phyloP scores from a whole-genome alignment of 1,139 yeast species.

The Arxiozyma bovina region DNA sequence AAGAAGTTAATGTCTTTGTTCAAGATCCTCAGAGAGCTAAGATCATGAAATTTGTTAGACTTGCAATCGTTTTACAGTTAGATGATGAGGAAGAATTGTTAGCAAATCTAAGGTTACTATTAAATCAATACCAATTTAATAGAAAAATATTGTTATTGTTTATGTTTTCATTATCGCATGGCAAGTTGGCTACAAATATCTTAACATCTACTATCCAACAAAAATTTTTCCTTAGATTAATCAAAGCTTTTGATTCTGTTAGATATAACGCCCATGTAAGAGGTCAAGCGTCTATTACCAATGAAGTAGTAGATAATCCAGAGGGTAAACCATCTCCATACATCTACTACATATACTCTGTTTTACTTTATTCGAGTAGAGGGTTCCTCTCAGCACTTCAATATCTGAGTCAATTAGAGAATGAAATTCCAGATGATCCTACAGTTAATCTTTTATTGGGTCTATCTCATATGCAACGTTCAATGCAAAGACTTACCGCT shows the following conservation, averaged over 20 bases:
- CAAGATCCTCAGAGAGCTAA: conserved; percentile 51
- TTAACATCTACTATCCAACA: conserved; percentile 78
- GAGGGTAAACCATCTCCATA: conserved; percentile 54
- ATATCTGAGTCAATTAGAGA: conserved; percentile 55
- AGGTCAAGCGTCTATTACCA: conserved; percentile 71
- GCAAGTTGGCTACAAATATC: conserved; percentile 51
- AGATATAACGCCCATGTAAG: conserved; percentile 44
- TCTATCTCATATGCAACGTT: conserved; percentile 76
- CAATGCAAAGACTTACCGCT: conserved; percentile 81
- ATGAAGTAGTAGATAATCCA: conserved; percentile 36
- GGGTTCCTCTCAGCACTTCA: conserved; percentile 74
- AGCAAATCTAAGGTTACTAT: conserved; percentile 50
- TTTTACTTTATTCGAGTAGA: conserved; percentile 70
- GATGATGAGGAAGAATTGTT: conserved; percentile 46
- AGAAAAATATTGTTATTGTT: conserved; percentile 61
- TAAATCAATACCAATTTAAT: conserved; percentile 66
- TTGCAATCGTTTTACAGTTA: conserved; percentile 54
- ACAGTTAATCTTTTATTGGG: conserved; percentile 68
- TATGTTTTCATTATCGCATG: conserved; percentile 40
- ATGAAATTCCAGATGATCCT: conserved; percentile 62
- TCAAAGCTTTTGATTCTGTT: conserved; percentile 77
- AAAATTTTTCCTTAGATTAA: conserved; percentile 77
- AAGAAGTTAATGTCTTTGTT: conserved; percentile 65
- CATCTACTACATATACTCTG: conserved; percentile 67
- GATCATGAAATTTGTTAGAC: conserved; percentile 52